Percentiles rank a stretch among this genome's conserved stretches.
phyloP scores from a whole-genome alignment of 768 basidiomycete species.

The Amanita rubescens region DNA sequence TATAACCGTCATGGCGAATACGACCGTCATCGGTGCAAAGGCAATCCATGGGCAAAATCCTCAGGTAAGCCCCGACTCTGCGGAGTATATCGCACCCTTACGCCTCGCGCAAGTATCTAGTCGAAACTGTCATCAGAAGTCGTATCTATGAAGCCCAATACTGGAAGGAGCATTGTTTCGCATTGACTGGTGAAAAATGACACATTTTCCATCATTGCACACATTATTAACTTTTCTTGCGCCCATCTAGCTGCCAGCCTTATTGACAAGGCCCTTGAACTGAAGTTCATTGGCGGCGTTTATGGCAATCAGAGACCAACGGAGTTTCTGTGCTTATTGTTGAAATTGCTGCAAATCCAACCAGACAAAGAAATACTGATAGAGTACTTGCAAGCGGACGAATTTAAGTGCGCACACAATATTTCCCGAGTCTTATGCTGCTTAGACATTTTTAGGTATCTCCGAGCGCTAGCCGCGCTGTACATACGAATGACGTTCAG shows the following conservation, averaged over 20 bases:
- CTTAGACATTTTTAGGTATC: conserved; percentile 50
- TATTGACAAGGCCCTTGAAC: conserved; percentile 87
- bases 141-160: conserved; percentile 91
- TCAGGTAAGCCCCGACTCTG: conserved; percentile 47
- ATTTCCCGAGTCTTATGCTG: background rate
- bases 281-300: conserved; percentile 84
- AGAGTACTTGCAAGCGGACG: conserved; percentile 92
- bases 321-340: conserved; percentile 83
- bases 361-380: conserved; percentile 96
- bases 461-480: conserved; percentile 87
- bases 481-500: conserved; percentile 95
- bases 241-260: conserved; percentile 70
- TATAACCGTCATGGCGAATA: conserved; percentile 77
- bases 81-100: conserved; percentile 2
- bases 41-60: conserved; percentile 98
- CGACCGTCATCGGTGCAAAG: conserved; percentile 78
- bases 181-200: conserved; percentile 73
- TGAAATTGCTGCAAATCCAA: conserved; percentile 95
- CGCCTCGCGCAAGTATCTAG: conserved; percentile 58
- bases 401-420: conserved; percentile 81
- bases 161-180: conserved; percentile 99
- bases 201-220: background rate
- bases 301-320: conserved; percentile 95
- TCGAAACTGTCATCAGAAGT: conserved; percentile 94
- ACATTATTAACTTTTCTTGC: background rate